Evolutionary conservation across 2,329 filamentous ascomycete species (phyloP).

Genomic region (Claviceps sp.): DNA sequence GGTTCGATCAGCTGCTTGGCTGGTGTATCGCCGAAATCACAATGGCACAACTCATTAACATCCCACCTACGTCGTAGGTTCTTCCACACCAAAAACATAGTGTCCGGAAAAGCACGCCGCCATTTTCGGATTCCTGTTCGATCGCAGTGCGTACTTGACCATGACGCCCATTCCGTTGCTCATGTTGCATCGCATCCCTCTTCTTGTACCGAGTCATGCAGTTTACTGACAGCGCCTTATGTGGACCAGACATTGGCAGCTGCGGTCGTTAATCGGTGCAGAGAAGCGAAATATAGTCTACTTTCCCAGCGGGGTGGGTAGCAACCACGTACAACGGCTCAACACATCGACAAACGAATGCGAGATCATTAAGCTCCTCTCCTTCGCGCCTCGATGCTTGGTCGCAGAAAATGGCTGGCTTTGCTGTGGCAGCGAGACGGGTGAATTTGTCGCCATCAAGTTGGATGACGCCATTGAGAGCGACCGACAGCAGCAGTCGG

Average conservation of each 20-base stretch:
- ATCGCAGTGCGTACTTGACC: conserved; percentile 39
- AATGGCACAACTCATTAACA: background rate
- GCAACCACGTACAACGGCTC: conserved; percentile 51
- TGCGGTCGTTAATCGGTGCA: conserved; percentile 80
- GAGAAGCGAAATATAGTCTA: conserved; percentile 67
- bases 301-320: conserved; percentile 64
- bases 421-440: conserved; percentile 77
- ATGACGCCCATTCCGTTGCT: background rate
- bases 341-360: conserved; percentile 56
- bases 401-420: conserved; percentile 81
- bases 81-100: conserved; percentile 51
- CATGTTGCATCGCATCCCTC: background rate
- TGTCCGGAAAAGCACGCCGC: conserved; percentile 46
- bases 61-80: conserved; percentile 29
- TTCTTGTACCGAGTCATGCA: background rate
- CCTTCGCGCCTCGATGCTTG: conserved; percentile 69
- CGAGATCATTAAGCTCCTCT: conserved; percentile 58
- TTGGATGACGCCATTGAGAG: conserved; percentile 30
- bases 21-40: background rate
- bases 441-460: conserved; percentile 73
- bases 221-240: background rate
- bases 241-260: conserved; percentile 59
- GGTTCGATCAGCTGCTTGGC: background rate
- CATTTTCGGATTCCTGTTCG: conserved; percentile 56
- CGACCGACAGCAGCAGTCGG: conserved; percentile 12